Percentiles rank a stretch among this genome's conserved stretches.
These are phyloP conservation scores for Pseudogymnoascus sp. DNA, from an alignment of 2,329 filamentous ascomycete species.

Conservation along the genomic window DNA sequence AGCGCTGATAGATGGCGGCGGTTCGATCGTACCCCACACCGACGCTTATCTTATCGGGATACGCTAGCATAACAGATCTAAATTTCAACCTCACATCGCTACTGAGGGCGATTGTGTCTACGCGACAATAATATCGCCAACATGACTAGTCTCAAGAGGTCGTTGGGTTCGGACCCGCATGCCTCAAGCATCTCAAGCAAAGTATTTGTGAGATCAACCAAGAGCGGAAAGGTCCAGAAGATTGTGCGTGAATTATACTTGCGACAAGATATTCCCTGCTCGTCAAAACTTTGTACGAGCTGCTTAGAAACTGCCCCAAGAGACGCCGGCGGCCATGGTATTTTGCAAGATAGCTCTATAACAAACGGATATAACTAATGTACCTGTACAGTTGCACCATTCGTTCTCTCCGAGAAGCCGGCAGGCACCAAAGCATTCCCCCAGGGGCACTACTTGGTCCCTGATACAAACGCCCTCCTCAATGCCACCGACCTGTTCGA, in stretches of 20 bases:
- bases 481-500: slow-evolving; percentile 98
- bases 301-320: slow-evolving; percentile 70
- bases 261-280: slow-evolving; percentile 94
- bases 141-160: slow-evolving; percentile 62
- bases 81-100: slow-evolving; percentile 9
- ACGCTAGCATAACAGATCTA: slow-evolving; percentile 10
- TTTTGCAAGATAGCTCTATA: not conserved
- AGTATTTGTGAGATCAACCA: slow-evolving; percentile 88
- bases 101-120: not conserved
- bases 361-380: slow-evolving; percentile 12
- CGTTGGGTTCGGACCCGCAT: slow-evolving; percentile 43
- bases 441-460: slow-evolving; percentile 86
- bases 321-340: slow-evolving; percentile 72
- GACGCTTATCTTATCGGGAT: slow-evolving; percentile 6
- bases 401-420: slow-evolving; percentile 82
- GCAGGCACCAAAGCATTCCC: slow-evolving; percentile 76
- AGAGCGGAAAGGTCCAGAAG: slow-evolving; percentile 96
- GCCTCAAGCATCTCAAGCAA: slow-evolving; percentile 84
- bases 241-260: slow-evolving; percentile 96
- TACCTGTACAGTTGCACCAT: slow-evolving; percentile 56
- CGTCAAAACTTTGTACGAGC: slow-evolving; percentile 73
- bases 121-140: slow-evolving; percentile 14
- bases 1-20: not conserved
- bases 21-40: not conserved
- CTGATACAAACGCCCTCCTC: slow-evolving; percentile 91